Conservation (phyloP, 2,329 filamentous ascomycete genomes). For the Fusarium sp. region DNA sequence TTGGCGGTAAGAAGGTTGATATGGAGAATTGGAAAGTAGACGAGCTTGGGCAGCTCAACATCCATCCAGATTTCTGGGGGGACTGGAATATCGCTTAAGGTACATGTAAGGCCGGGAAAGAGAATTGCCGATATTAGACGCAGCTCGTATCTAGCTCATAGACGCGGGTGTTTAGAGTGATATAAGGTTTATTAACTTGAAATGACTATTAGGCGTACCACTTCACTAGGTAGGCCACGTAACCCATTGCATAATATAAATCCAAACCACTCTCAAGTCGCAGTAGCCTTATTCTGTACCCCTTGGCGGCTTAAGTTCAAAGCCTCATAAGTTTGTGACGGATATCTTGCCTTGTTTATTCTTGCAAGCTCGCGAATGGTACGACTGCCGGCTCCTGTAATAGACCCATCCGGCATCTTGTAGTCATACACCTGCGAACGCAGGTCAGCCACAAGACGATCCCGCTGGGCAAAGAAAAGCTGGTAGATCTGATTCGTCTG, state of each 20-base stretch:
- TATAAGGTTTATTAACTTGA: no score
- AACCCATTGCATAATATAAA: no score
- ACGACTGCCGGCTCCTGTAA: background rate
- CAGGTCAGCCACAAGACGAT: constrained; percentile 10
- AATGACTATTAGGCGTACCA: no score
- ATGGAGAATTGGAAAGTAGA: background rate
- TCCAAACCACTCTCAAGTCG: no score
- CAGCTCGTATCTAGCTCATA: no score
- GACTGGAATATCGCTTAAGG: background rate
- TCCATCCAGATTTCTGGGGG: background rate
- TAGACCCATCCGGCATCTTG: background rate
- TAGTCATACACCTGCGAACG: constrained; percentile 4
- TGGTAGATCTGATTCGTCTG: constrained; percentile 20
- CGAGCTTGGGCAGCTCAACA: background rate
- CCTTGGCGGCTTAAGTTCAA: background rate
- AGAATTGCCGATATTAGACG: no score
- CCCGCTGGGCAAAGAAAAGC: constrained; percentile 12
- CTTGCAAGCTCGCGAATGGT: constrained; percentile 3
- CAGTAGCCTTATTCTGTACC: no score
- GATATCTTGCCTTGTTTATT: background rate
- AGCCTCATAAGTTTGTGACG: constrained; percentile 11
- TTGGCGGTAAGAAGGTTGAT: constrained; percentile 16
- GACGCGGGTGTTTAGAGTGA: no score
- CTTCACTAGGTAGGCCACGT: no score
- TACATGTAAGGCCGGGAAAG: no score